Evolutionary conservation across 805 yeast genomes (phyloP).

Genomic region (Saccharomyces mikatae): DNA sequence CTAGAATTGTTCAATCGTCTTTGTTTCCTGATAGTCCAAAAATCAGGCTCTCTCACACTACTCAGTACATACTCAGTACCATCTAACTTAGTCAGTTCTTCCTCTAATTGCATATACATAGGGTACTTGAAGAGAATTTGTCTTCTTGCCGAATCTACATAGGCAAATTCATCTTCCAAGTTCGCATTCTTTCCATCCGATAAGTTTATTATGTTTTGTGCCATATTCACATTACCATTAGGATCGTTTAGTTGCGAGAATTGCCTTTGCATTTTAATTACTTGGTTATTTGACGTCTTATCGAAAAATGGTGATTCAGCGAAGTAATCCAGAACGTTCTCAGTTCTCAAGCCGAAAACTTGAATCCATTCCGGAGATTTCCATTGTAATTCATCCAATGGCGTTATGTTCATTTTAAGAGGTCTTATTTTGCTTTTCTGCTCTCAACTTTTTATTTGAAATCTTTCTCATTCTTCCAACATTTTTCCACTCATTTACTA

Average conservation of each 20-base stretch:
- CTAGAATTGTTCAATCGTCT: constrained; percentile 40
- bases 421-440: background rate
- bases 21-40: constrained; percentile 87
- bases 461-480: background rate
- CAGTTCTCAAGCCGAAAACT: constrained; percentile 75
- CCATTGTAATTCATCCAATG: constrained; percentile 90
- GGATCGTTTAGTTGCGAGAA: constrained; percentile 33
- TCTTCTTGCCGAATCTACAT: constrained; percentile 19
- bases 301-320: constrained; percentile 93
- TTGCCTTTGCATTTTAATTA: constrained; percentile 89
- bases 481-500: background rate
- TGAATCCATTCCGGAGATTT: constrained; percentile 96
- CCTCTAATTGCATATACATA: constrained; percentile 34
- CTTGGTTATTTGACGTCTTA: constrained; percentile 88
- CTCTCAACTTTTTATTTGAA: background rate
- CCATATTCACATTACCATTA: constrained; percentile 1
- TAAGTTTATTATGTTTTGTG: background rate
- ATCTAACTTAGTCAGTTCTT: constrained; percentile 63
- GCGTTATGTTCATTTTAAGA: constrained; percentile 15
- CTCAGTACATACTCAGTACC: constrained; percentile 82
- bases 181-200: constrained; percentile 1
- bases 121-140: constrained; percentile 24
- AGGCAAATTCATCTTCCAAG: constrained; percentile 11
- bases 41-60: constrained; percentile 75
- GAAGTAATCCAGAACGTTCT: constrained; percentile 87